A percentile compares a stretch with the other conserved stretches of the same genome.
Evolutionary conservation across 345 rosid genomes (phyloP).

Genomic region (Syzygium grande): DNA sequence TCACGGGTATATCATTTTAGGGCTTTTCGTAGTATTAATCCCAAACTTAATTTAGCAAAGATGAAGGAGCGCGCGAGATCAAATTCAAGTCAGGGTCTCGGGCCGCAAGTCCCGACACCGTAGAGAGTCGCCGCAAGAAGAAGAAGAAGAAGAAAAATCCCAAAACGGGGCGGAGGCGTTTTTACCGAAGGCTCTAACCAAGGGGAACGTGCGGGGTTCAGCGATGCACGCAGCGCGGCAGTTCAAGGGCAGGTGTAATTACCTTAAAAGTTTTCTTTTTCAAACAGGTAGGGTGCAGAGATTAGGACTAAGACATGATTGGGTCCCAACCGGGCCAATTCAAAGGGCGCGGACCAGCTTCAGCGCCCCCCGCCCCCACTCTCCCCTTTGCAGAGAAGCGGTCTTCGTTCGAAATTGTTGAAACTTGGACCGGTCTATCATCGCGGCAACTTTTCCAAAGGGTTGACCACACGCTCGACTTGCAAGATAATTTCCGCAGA

Average conservation of each 20-base stretch:
- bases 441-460: neutral
- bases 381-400: neutral
- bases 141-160: neutral
- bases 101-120: neutral
- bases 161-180: neutral
- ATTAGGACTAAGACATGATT: neutral
- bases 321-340: neutral
- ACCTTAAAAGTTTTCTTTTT: neutral
- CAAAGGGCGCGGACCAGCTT: neutral
- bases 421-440: neutral
- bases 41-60: neutral
- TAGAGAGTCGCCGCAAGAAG: neutral
- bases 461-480: neutral
- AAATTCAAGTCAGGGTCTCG: neutral
- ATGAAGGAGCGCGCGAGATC: neutral
- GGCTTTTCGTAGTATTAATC: no score
- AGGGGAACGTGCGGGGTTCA: neutral
- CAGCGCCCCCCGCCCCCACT: neutral
- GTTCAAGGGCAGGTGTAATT: neutral
- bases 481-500: neutral
- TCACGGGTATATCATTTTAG: no score
- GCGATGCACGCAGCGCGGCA: neutral
- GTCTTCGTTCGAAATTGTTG: neutral
- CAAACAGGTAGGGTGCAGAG: accelerated
- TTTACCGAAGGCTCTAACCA: neutral